A percentile compares a stretch with the other conserved stretches of the same genome.
These are phyloP conservation scores for Ogataea neopini DNA, from an alignment of 805 yeast genomes.

Conservation along the genomic window DNA sequence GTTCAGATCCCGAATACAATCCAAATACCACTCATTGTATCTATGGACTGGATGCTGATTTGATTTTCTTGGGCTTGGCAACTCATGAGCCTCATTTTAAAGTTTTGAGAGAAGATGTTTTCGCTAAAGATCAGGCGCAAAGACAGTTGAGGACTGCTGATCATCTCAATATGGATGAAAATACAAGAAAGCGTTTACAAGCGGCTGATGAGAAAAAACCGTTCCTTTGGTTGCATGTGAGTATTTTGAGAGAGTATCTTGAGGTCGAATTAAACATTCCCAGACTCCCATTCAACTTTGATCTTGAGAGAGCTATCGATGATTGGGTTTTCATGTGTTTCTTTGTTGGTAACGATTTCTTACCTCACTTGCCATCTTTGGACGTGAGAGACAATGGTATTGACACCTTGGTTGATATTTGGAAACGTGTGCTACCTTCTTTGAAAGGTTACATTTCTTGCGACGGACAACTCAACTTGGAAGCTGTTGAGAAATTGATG, in stretches of 20 bases:
- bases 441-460: conserved; percentile 81
- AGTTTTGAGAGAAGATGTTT: conserved; percentile 94
- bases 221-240: conserved; percentile 90
- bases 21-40: conserved; percentile 96
- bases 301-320: conserved; percentile 92
- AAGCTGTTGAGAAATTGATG: conserved; percentile 73
- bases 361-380: conserved; percentile 92
- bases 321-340: conserved; percentile 99
- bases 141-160: conserved; percentile 47
- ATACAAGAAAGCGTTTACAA: conserved; percentile 45
- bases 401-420: conserved; percentile 73
- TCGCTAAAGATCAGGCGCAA: conserved; percentile 64
- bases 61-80: conserved; percentile 92
- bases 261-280: conserved; percentile 78
- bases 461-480: conserved; percentile 80
- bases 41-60: conserved; percentile 96
- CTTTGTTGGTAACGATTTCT: conserved; percentile 96
- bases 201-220: conserved; percentile 66
- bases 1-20: conserved; percentile 81
- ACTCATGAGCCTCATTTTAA: conserved; percentile 98
- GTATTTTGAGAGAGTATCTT: conserved; percentile 83
- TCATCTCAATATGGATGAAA: conserved; percentile 60
- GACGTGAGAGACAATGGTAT: conserved; percentile 95
- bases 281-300: conserved; percentile 70
- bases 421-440: conserved; percentile 73